Evolutionary conservation across 2,329 filamentous ascomycete genomes (phyloP).

Genomic region (Penicillium thymicola): DNA sequence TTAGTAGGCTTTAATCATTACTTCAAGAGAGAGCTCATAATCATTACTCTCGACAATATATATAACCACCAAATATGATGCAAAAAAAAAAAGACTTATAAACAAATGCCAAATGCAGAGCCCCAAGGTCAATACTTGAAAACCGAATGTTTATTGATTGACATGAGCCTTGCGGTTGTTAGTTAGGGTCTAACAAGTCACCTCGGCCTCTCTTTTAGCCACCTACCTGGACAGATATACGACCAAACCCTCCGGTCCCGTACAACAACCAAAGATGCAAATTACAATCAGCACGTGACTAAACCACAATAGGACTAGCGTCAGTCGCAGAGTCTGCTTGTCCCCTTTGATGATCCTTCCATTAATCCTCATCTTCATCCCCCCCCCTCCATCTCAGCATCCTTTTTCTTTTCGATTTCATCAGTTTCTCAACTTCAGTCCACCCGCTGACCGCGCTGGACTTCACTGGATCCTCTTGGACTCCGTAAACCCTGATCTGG

Average conservation of each 20-base stretch:
- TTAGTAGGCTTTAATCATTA: not conserved
- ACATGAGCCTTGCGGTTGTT: not conserved
- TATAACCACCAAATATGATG: not conserved
- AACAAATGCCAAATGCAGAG: not conserved
- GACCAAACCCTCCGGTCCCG: not conserved
- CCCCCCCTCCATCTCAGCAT: conserved; percentile 8
- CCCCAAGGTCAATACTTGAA: not conserved
- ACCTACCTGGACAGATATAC: not conserved
- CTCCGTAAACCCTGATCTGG: conserved; percentile 26
- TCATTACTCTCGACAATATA: no score
- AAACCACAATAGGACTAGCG: not conserved
- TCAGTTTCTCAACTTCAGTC: conserved; percentile 6
- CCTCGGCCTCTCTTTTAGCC: not conserved
- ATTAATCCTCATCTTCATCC: conserved; percentile 9
- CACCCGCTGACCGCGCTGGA: conserved; percentile 1
- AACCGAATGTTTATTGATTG: not conserved
- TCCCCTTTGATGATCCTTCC: conserved; percentile 12
- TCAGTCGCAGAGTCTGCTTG: conserved; percentile 6
- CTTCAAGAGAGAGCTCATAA: no score
- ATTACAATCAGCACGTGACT: not conserved
- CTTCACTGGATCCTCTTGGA: conserved; percentile 12
- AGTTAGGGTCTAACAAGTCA: not conserved
- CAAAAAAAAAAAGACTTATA: not conserved
- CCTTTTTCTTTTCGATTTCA: conserved; percentile 10
- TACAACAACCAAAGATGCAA: not conserved